Evolutionary conservation across 495 filamentous ascomycete species (phyloP), one percentile per base, ranked within the genome.

Genomic region (Cetradonia linearis): DNA sequence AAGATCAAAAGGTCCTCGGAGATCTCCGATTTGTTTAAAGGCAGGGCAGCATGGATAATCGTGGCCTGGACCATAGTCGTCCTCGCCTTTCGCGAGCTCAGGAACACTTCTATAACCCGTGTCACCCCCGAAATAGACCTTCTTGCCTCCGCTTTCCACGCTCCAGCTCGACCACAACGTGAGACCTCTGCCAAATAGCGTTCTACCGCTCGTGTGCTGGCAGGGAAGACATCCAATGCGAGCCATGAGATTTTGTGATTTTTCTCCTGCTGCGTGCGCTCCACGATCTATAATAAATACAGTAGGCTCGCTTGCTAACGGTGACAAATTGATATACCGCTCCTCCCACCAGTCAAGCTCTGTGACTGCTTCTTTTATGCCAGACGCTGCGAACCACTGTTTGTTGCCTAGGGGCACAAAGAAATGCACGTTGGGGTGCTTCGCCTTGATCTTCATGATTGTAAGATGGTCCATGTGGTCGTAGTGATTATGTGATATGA

Each of bases 261-360:
- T 63, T 27, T 57, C 55, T 25, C 55, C 49, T 11, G 60, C 49
- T 1, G 62, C 30, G 55, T 60, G 56, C 10, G 61, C 57, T 2
- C 59, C 56, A 37, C 54, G 49, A 55, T 62, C 50, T 63, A 61
- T 47, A 11, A 60, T 54, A 40, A 60, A 59, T 14, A 59, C 33
- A 33, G 47, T 7, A 33, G 61, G 44, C 48, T 63, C 59, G 50
- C 52, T 59, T 42, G 70, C 65, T 0, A 68, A 46, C 1, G 78
- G 77, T 36, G 78, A 78, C 48, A 96, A 68, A 0, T 74, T 81
- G 23, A 96, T 69, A 55, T 91, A 85, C 11, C 82, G 79, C 60
- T 88, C 83, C 63, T 95, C 86, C 91, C 93, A 96, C 93, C 93
- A 98, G 68, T 98, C 93, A 68, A 96, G 69, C 72, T 96, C 92